Percentiles rank a stretch among this genome's conserved stretches.
Evolutionary conservation across 148 eudicot species (phyloP).

Genomic region (Polygonum maritimum): DNA sequence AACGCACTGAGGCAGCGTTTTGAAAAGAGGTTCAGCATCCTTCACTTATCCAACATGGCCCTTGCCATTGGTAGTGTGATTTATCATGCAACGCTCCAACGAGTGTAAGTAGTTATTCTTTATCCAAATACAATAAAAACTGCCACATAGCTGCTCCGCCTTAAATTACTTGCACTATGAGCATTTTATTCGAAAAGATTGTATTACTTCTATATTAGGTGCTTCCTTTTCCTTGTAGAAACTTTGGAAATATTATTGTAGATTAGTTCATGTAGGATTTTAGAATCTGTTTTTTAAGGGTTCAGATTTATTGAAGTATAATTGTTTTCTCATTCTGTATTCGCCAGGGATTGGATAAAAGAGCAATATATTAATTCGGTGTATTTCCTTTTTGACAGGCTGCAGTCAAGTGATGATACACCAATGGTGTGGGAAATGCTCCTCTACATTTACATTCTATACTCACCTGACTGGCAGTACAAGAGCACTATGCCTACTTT

Average conservation of each 20-base stretch:
- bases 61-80: slow-evolving; percentile 49
- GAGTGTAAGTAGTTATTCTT: slow-evolving; percentile 30
- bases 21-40: slow-evolving; percentile 58
- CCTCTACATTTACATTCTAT: slow-evolving; percentile 66
- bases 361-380: too few relatives aligned
- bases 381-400: slow-evolving; percentile 30
- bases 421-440: slow-evolving; percentile 94
- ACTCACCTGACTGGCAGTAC: slow-evolving; percentile 87
- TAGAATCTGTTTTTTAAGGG: background rate
- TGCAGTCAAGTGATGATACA: slow-evolving; percentile 76
- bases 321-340: too few relatives aligned
- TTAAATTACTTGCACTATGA: background rate
- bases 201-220: background rate
- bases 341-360: too few relatives aligned
- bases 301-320: too few relatives aligned
- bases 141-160: background rate
- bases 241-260: background rate
- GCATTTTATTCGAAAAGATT: background rate
- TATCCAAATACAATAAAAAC: background rate
- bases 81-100: slow-evolving; percentile 53
- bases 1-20: slow-evolving; percentile 44
- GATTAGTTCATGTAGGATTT: background rate
- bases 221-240: background rate
- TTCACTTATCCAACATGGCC: slow-evolving; percentile 50
- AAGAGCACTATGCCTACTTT: slow-evolving; percentile 76